Conservation (phyloP, 2,329 filamentous ascomycete genomes). For the Sporothrix dimorphospora region DNA sequence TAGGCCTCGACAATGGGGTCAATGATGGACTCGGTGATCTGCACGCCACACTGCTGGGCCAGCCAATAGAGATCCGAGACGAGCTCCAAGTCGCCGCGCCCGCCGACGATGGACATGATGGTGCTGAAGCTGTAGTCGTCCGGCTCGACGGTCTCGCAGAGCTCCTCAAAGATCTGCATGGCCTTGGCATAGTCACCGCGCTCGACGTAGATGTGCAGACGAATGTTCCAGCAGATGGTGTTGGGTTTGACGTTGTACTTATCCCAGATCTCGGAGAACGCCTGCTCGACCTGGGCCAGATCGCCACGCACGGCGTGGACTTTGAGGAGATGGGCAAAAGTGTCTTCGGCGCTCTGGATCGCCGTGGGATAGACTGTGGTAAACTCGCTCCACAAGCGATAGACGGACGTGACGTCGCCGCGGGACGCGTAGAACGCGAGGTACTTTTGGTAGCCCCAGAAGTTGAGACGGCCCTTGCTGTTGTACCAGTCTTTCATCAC, state of each 20-base stretch:
- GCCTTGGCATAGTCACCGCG: constrained; percentile 69
- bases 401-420: constrained; percentile 53
- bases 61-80: constrained; percentile 67
- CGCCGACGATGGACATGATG: constrained; percentile 72
- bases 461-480: constrained; percentile 46
- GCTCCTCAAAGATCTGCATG: constrained; percentile 63
- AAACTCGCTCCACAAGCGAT: constrained; percentile 52
- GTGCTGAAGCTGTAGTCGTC: constrained; percentile 70
- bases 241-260: constrained; percentile 62
- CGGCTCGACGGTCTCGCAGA: constrained; percentile 56
- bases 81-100: constrained; percentile 71
- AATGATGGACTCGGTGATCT: constrained; percentile 60
- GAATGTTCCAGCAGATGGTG: constrained; percentile 70
- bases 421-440: constrained; percentile 53
- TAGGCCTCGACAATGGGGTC: constrained; percentile 69
- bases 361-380: constrained; percentile 39
- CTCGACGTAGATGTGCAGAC: constrained; percentile 72
- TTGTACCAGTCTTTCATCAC: constrained; percentile 55
- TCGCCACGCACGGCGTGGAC: constrained; percentile 73
- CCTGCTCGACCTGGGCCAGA: constrained; percentile 57
- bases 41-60: constrained; percentile 54
- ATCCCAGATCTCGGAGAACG: constrained; percentile 64
- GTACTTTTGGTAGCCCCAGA: constrained; percentile 53
- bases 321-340: constrained; percentile 65
- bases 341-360: constrained; percentile 38